Conservation (phyloP, 768 basidiomycete species). For the Tephrocybe sp. region DNA sequence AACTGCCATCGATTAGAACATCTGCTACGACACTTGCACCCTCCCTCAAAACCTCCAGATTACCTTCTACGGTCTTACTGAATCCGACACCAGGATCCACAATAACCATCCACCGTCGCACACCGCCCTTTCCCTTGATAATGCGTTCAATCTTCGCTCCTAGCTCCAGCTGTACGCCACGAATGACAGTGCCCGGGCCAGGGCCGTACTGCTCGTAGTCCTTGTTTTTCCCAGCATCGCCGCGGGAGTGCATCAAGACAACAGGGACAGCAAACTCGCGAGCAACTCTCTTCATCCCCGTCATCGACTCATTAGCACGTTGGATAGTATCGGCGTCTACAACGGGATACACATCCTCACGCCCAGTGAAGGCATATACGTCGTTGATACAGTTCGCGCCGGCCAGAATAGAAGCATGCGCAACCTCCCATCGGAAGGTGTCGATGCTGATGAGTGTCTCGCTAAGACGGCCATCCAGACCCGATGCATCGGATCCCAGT, state of each 20-base stretch:
- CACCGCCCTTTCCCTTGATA: conserved; percentile 65
- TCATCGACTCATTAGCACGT: conserved; percentile 39
- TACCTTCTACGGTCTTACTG: conserved; percentile 80
- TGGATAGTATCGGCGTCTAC: conserved; percentile 28
- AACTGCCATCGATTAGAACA: conserved; percentile 28
- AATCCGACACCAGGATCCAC: conserved; percentile 95
- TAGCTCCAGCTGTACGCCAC: conserved; percentile 71
- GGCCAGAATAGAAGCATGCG: conserved; percentile 67
- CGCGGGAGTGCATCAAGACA: conserved; percentile 93
- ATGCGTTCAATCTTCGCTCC: conserved; percentile 64
- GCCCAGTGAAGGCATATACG: conserved; percentile 79
- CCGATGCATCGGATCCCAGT: neutral
- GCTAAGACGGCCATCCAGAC: conserved; percentile 5
- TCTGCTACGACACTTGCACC: conserved; percentile 47
- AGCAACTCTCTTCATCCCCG: conserved; percentile 65
- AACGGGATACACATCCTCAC: conserved; percentile 41
- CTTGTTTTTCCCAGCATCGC: conserved; percentile 77
- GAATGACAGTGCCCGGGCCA: conserved; percentile 48
- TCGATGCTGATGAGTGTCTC: conserved; percentile 75
- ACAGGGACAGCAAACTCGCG: conserved; percentile 72
- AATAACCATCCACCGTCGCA: conserved; percentile 87
- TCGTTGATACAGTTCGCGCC: conserved; percentile 97
- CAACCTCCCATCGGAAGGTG: conserved; percentile 86
- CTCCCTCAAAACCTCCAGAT: conserved; percentile 64
- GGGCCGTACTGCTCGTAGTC: conserved; percentile 50